Evolutionary conservation across 2,329 filamentous ascomycete species (phyloP).

Genomic region (Gaeumannomyces sp.): DNA sequence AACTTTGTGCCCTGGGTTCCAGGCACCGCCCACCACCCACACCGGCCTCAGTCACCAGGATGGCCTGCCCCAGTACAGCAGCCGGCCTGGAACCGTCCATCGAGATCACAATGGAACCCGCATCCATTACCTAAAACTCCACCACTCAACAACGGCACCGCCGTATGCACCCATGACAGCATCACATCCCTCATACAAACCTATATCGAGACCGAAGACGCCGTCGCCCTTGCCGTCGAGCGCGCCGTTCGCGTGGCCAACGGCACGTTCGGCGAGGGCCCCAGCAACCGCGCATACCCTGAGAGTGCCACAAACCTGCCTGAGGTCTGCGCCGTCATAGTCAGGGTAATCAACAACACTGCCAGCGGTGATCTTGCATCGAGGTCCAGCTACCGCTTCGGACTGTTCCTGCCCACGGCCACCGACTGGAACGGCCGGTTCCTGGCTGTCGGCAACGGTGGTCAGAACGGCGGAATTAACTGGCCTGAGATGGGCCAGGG

Average conservation of each 20-base stretch:
- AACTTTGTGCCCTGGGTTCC: not conserved
- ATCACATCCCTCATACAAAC: not conserved
- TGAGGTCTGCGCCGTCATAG: conserved; percentile 29
- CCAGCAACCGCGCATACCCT: conserved; percentile 19
- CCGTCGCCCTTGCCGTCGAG: conserved; percentile 24
- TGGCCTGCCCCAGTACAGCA: not conserved
- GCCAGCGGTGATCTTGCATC: conserved; percentile 4
- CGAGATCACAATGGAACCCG: no score
- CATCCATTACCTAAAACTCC: no score
- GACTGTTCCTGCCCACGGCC: conserved; percentile 4
- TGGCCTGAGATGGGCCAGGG: conserved; percentile 9
- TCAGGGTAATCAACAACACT: conserved; percentile 25
- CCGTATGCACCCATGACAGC: not conserved
- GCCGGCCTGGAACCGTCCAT: no score
- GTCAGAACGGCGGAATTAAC: conserved; percentile 6
- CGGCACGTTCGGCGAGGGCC: conserved; percentile 19
- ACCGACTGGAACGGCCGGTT: conserved; percentile 3
- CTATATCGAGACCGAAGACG: not conserved
- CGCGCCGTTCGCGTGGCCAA: conserved; percentile 18
- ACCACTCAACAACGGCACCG: not conserved
- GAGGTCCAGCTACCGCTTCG: conserved; percentile 16
- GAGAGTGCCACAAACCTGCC: conserved; percentile 26
- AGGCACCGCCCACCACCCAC: not conserved
- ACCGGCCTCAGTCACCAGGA: no score
- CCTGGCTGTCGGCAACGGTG: conserved; percentile 7